These are phyloP conservation scores for Staphylotrichum tortipilum DNA, from an alignment of 495 filamentous ascomycete species.

Conservation along the genomic window DNA sequence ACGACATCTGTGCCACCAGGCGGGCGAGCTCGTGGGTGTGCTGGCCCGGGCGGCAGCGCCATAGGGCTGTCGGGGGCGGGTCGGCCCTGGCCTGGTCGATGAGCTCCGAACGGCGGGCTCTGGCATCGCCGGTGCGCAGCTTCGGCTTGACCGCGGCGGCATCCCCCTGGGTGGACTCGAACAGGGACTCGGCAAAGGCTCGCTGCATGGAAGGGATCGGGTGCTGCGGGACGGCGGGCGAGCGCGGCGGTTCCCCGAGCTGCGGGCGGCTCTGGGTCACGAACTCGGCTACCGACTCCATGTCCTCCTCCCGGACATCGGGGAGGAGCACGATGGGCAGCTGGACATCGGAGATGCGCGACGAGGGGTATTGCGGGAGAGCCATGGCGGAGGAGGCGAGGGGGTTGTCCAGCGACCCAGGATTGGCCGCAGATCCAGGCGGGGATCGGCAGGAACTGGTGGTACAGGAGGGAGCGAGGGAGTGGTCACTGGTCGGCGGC, in stretches of 20 bases:
- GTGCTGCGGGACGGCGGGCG: slow-evolving; percentile 25
- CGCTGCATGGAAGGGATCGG: slow-evolving; percentile 81
- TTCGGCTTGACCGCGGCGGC: slow-evolving; percentile 40
- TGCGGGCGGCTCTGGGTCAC: slow-evolving; percentile 9
- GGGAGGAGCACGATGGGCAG: slow-evolving; percentile 20
- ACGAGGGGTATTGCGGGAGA: slow-evolving; percentile 7
- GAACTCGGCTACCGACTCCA: slow-evolving; percentile 7
- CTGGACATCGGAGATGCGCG: slow-evolving; percentile 13
- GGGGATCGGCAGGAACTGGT: slow-evolving; percentile 26
- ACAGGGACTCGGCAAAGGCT: slow-evolving; percentile 87
- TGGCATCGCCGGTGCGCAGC: slow-evolving; percentile 51
- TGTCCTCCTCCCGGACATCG: slow-evolving; percentile 5
- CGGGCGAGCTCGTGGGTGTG: slow-evolving; percentile 81
- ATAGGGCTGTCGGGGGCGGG: slow-evolving; percentile 55
- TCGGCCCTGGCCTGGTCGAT: slow-evolving; percentile 56
- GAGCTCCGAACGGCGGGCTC: slow-evolving; percentile 57
- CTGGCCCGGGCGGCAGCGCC: slow-evolving; percentile 58
- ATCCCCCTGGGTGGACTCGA: slow-evolving; percentile 52
- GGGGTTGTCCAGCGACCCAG: background rate
- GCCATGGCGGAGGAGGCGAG: slow-evolving; percentile 14
- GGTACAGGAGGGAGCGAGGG: slow-evolving; percentile 13
- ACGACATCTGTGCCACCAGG: slow-evolving; percentile 83
- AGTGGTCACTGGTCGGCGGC: slow-evolving; percentile 5
- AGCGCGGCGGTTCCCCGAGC: slow-evolving; percentile 7
- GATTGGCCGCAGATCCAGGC: slow-evolving; percentile 17